Evolutionary conservation across 148 eudicot species (phyloP), one percentile per base, ranked within the genome.

Genomic region (Bassia scoparia): DNA sequence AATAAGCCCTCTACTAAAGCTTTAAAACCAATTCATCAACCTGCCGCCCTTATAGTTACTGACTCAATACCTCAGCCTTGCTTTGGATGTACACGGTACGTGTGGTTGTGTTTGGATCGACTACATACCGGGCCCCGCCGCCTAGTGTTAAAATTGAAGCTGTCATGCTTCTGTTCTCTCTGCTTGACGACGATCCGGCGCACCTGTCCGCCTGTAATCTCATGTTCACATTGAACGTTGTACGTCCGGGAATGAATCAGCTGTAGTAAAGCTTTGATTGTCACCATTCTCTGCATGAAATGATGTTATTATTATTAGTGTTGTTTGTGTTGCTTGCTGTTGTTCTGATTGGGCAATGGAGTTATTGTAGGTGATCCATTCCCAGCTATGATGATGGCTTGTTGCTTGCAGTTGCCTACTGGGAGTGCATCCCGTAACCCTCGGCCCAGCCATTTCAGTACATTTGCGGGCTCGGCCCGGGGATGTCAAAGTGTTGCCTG

Each of bases 141-240:
- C 59, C 27, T 60, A 18, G 33, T 34, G 43, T 60, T 71, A 78
- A 68, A 60, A 78, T 6, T 60, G 50, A 74, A 79, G 31, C 49
- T 53, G 61, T 75, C 58, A 18, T 48, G 67, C 72, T 71, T 49
- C 76, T 64, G 49, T 74, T 69, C 70, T 70, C 82, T n/a, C n/a
- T n/a, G 64, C 62, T 79, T 20, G 78, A 70, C 15, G 78, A 69
- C 7, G 82, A 74, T 16, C 81, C 70, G 24, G n/a, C n/a, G 70
- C 74, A 61, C 70, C 30, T n/a, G 49, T 18, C 24, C n/a, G n/a
- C 38, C 75, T 20, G 34, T 41, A 71, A 43, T 41, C 76, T 35
- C 43, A 61, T 17, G 59, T 67, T 67, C 69, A 50, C 43, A 50
- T 68, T 48, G 24, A n/a, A 43, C 41, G 21, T 74, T 75, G 33